Evolutionary conservation across 2,329 filamentous ascomycete species (phyloP).

Genomic region (Colletotrichum eleusines): DNA sequence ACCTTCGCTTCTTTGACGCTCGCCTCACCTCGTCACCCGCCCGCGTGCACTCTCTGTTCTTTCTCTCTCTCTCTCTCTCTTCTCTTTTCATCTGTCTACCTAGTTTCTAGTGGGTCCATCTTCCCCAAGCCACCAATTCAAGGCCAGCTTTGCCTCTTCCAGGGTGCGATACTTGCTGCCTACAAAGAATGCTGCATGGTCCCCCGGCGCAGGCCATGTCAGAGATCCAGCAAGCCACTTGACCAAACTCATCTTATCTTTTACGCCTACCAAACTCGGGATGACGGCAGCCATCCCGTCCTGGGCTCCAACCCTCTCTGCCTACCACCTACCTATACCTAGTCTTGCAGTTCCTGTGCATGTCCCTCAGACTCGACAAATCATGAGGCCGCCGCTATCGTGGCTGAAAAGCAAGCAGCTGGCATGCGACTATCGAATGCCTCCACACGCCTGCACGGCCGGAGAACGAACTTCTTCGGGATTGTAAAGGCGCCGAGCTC

Average conservation of each 20-base stretch:
- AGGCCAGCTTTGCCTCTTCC: no score
- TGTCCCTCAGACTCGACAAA: constrained; percentile 1
- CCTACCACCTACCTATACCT: background rate
- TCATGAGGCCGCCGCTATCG: constrained; percentile 7
- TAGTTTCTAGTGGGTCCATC: no score
- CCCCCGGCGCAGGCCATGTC: constrained; percentile 8
- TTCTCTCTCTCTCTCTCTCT: no score
- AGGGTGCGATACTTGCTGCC: no score
- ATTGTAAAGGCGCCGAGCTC: background rate
- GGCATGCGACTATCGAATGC: background rate
- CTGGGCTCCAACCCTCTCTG: background rate
- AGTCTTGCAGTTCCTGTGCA: background rate
- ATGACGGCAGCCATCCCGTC: constrained; percentile 2
- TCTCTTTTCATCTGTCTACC: no score
- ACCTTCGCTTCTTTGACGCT: background rate
- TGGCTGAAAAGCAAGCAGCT: background rate
- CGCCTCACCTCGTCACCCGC: background rate
- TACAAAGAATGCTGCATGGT: background rate
- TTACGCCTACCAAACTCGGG: background rate
- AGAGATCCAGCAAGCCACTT: constrained; percentile 37
- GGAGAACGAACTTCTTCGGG: constrained; percentile 3
- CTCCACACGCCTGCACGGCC: constrained; percentile 5
- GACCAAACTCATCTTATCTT: constrained; percentile 19
- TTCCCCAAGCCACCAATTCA: no score
- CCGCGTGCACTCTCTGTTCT: no score